These are phyloP conservation scores for Penicillium sp. DNA, from an alignment of 2,329 filamentous ascomycete species.

Conservation along the genomic window DNA sequence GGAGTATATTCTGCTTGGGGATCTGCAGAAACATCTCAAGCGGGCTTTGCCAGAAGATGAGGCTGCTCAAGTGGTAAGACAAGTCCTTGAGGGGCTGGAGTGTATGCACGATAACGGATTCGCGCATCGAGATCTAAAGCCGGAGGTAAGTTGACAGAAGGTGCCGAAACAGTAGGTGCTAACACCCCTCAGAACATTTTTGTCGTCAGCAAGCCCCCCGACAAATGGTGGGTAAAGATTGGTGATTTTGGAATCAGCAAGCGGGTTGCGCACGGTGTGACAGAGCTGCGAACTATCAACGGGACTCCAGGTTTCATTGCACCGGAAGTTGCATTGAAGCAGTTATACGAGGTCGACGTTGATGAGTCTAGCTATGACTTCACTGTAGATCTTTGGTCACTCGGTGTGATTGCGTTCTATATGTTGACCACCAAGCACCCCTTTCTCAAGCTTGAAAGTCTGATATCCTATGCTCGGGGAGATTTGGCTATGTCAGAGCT, in stretches of 20 bases:
- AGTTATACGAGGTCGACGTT: not conserved
- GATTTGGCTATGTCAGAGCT: not conserved
- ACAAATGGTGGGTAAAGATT: not conserved
- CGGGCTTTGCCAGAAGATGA: not conserved
- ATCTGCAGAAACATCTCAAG: not conserved
- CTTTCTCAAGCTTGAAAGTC: not conserved
- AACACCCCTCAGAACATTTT: not conserved
- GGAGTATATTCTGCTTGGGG: slow-evolving; percentile 1
- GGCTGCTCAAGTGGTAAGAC: not conserved
- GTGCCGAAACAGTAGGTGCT: not conserved
- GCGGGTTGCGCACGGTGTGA: not conserved
- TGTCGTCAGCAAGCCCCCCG: not conserved
- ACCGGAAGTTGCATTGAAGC: not conserved
- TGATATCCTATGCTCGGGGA: not conserved
- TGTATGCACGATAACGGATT: slow-evolving; percentile 1
- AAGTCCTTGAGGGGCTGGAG: not conserved
- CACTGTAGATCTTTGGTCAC: slow-evolving; percentile 4
- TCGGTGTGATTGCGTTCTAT: slow-evolving; percentile 1
- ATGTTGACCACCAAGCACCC: not conserved
- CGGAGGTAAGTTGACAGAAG: not conserved
- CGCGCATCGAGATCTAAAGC: slow-evolving; percentile 3
- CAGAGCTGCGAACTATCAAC: not conserved
- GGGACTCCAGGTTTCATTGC: not conserved
- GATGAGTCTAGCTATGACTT: not conserved
- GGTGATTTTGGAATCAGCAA: slow-evolving; percentile 4